Base-by-base conservation (phyloP, 371 early-diverging fungal species). In the Rhizopus sp. region DNA sequence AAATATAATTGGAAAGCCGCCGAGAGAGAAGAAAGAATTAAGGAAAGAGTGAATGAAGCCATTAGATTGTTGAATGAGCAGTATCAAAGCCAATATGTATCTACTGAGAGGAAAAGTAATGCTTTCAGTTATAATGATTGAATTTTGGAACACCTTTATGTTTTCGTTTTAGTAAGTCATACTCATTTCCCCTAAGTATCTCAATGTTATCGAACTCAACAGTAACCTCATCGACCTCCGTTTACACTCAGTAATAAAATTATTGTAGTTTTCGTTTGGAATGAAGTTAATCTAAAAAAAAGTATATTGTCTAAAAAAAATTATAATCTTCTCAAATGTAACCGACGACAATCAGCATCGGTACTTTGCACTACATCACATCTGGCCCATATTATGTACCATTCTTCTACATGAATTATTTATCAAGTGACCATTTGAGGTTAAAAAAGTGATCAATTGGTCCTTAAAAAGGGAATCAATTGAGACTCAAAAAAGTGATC, bases 181-280 rank as follows among this genome's bases (percentile, higher is more conserved):
- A 56, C 50, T 56, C 57, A 56, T 48, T 49, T 56, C 23, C 55
- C 40, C 48, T 57, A 37, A 53, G 53, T 42, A 53, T 53, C 53
- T 53, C 41, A 32, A 41, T 49, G 31, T 57, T 31, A 32, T 33
- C 57, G 40, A 57, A 57, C 49, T 49, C 57, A 57, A 57, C 49
- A 49, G 50, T 29, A 37, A 48, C 50, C 57, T 50, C 41, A 57
- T 50, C 57, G 9, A 50, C 34, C 35, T 57, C 50, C 50, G 39
- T 50, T 48, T 29, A 9, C 48, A n/a, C n/a, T 56, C 49, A 56
- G 56, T 48, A 32, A 47, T 55, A 55, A 55, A 55, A 37, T 23
- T 47, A 55, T 55, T 55, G 56, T 55, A 55, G 48, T 48, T 55
- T 55, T 55, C 56, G 47, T 55, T 31, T 55, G 55, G 47, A 55